Base-by-base conservation (phyloP, 371 early-diverging fungal genomes). In the Astathelohania contejeani region DNA sequence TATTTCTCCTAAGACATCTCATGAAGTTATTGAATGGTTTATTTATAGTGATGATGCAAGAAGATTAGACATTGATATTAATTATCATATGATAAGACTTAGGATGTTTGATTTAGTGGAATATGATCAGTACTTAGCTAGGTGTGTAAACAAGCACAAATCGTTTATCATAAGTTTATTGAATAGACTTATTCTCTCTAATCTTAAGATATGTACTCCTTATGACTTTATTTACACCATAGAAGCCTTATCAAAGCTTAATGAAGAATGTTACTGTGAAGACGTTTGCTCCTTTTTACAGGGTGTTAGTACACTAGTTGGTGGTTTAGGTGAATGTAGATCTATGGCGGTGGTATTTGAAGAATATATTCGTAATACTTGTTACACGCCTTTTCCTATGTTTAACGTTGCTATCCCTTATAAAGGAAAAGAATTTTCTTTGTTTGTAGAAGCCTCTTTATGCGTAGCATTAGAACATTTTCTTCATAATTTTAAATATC, bases 181-280 rank as follows among this genome's bases (percentile, higher is more conserved):
- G 9, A 32, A 29, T 1, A 51, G 38, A 14, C 45, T 69, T 18
- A 49, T 74, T 19, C 44, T 68, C 10, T 26, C 49, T 0, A 60
- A 66, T 29, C 24, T 56, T 1, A 53, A 66, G 29, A 48, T 68
- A 29, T 68, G 71, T 27, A 67, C 65, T 12, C 63, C 70, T 23
- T 75, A 70, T 58, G 72, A 72, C 49, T 75, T 73, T 49, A 69
- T 75, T 2, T 60, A 64, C 49, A 70, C 67, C 1, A 67, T 75
- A 35, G 75, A 75, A 49, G 53, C 65, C 16, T 39, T 75, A 9
- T 53, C 65, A 1, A 68, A 69, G 44, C 3, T 40, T 10, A 40
- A 40, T 40, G 40, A 40, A 40, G 12, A 40, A 40, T n/a, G 18
- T 4, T 40, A 10, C 16, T 10, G 18, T 18, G 40, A 10, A n/a